phyloP scores from a whole-genome alignment of 2,329 filamentous ascomycete genomes.

The Arthrinium phaeospermum region DNA sequence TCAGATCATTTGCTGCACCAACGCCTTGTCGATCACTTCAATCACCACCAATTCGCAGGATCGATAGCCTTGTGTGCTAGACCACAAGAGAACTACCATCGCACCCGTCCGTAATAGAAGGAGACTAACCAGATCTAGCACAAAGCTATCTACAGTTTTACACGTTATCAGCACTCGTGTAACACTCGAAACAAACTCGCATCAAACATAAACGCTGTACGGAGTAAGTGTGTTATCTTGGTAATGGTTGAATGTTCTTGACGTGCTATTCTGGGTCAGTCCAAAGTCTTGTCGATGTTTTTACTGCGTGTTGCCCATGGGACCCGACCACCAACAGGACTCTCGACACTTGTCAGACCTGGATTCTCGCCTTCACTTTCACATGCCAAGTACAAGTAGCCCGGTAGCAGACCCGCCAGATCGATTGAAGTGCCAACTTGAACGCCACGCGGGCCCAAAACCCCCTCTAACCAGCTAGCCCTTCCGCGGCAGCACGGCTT shows the following conservation, averaged over 20 bases:
- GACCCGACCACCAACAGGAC: too few relatives aligned
- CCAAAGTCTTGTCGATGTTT: too few relatives aligned
- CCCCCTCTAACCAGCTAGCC: conserved; percentile 5
- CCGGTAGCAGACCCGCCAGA: conserved; percentile 6
- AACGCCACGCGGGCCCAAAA: conserved; percentile 4
- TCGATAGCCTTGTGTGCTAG: conserved; percentile 9
- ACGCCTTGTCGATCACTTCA: neutral
- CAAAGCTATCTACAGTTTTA: too few relatives aligned
- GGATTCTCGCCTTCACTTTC: neutral
- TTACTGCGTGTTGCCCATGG: too few relatives aligned
- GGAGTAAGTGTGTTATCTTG: too few relatives aligned
- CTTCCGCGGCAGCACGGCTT: conserved; percentile 3
- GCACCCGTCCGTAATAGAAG: neutral
- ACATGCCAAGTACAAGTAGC: conserved; percentile 16
- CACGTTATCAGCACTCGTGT: too few relatives aligned
- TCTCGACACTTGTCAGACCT: too few relatives aligned
- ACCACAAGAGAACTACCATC: neutral
- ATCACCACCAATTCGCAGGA: neutral
- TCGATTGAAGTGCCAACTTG: conserved; percentile 7
- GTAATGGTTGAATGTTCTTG: too few relatives aligned
- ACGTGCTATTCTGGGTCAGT: too few relatives aligned
- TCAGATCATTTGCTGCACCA: neutral
- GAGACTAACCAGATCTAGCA: too few relatives aligned
- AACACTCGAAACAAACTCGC: too few relatives aligned
- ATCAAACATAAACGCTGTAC: too few relatives aligned